phyloP scores from a whole-genome alignment of 306 rosid species.

The Cicer judaicum region DNA sequence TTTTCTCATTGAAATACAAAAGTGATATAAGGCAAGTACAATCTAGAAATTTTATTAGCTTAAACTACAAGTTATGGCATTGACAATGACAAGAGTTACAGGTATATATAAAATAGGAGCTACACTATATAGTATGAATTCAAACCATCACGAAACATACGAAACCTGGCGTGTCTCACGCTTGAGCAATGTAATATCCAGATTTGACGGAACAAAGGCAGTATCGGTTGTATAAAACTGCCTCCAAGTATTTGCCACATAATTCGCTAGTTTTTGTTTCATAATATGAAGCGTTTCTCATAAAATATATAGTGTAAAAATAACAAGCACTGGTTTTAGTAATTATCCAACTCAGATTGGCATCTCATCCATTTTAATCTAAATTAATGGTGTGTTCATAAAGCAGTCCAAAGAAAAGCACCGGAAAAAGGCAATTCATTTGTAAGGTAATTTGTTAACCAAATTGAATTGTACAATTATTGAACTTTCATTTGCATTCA shows the following conservation, averaged over 20 bases:
- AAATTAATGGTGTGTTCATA: not conserved
- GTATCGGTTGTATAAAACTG: too few relatives aligned
- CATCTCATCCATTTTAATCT: not conserved
- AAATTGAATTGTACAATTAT: not conserved
- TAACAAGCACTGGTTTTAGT: not conserved
- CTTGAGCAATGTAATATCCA: too few relatives aligned
- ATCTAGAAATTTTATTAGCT: not conserved
- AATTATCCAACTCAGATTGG: not conserved
- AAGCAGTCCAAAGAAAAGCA: not conserved
- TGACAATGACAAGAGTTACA: slow-evolving; percentile 23
- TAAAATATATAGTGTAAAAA: not conserved
- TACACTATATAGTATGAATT: too few relatives aligned
- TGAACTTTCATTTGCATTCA: not conserved
- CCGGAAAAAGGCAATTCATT: not conserved
- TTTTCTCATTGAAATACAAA: slow-evolving; percentile 3
- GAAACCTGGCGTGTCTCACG: too few relatives aligned
- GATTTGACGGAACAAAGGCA: too few relatives aligned
- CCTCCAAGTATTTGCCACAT: too few relatives aligned
- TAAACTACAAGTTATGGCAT: slow-evolving; percentile 22
- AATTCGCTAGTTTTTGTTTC: too few relatives aligned
- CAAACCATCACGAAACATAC: too few relatives aligned
- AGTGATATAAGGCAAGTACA: not conserved
- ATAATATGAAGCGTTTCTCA: not conserved
- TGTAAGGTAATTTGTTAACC: not conserved
- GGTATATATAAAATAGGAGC: not conserved